Percentiles rank a stretch among this genome's conserved stretches.
These are phyloP conservation scores for Coelastrella sp. DNA, from an alignment of 139 green algal species.

Conservation along the genomic window DNA sequence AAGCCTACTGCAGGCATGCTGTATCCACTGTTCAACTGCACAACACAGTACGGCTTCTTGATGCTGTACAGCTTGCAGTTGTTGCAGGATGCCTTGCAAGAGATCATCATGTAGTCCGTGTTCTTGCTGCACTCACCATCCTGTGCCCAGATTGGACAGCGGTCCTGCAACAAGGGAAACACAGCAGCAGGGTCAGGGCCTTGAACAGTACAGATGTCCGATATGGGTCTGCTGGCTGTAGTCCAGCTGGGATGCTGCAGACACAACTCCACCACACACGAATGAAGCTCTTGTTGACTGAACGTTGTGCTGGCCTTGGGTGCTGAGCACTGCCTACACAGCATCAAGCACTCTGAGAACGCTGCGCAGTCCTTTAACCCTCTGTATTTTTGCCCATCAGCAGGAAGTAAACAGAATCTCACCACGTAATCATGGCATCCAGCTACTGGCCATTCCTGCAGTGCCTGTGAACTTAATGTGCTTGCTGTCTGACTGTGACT, in stretches of 20 bases:
- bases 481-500: neutral
- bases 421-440: slow-evolving; percentile 26
- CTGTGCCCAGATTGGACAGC: slow-evolving; percentile 50
- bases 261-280: too few relatives aligned
- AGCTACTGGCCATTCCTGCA: slow-evolving; percentile 29
- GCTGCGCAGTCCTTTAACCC: too few relatives aligned
- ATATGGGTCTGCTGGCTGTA: too few relatives aligned
- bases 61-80: slow-evolving; percentile 40
- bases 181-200: too few relatives aligned
- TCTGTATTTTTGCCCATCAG: too few relatives aligned
- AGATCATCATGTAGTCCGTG: slow-evolving; percentile 60
- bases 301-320: too few relatives aligned
- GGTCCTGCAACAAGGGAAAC: neutral
- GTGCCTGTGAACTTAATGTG: neutral
- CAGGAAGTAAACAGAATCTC: neutral
- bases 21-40: slow-evolving; percentile 63
- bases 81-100: slow-evolving; percentile 58
- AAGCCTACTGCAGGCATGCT: slow-evolving; percentile 82
- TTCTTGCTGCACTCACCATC: slow-evolving; percentile 62
- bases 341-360: too few relatives aligned
- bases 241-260: too few relatives aligned
- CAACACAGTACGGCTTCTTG: slow-evolving; percentile 30
- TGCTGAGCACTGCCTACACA: too few relatives aligned
- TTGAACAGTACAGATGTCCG: too few relatives aligned
- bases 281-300: too few relatives aligned